These are phyloP conservation scores for Fusarium decemcellulare DNA, from an alignment of 2,329 filamentous ascomycete species.

Conservation along the genomic window DNA sequence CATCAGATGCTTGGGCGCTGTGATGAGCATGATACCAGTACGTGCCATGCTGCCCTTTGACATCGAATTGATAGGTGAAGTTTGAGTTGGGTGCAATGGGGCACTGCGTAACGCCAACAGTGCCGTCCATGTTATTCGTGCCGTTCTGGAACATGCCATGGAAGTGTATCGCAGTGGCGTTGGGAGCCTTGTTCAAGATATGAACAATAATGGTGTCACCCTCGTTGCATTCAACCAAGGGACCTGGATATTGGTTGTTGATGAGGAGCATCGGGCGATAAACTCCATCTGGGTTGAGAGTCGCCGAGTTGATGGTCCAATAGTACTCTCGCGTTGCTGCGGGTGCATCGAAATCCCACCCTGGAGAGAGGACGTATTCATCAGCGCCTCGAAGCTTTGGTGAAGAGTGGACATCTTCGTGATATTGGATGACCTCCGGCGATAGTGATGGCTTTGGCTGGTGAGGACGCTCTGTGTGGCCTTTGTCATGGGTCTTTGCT, in stretches of 20 bases:
- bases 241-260: constrained; percentile 82
- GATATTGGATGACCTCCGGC: constrained; percentile 31
- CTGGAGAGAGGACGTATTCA: constrained; percentile 69
- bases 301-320: constrained; percentile 72
- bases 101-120: constrained; percentile 77
- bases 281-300: constrained; percentile 73
- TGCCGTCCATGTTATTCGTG: constrained; percentile 82
- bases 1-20: constrained; percentile 76
- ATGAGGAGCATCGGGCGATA: constrained; percentile 75
- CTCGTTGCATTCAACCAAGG: constrained; percentile 79
- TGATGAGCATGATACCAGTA: constrained; percentile 78
- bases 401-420: constrained; percentile 40
- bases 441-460: neutral
- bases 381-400: constrained; percentile 51
- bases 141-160: constrained; percentile 85
- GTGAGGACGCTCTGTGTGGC: constrained; percentile 12
- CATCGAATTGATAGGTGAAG: constrained; percentile 78
- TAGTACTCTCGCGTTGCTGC: constrained; percentile 69
- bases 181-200: constrained; percentile 75
- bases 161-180: constrained; percentile 80
- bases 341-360: constrained; percentile 68
- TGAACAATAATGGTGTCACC: constrained; percentile 80
- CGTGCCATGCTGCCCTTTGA: constrained; percentile 64
- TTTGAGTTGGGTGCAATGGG: constrained; percentile 73
- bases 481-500: neutral